Conservation (phyloP, 306 rosid genomes). For the Quercus dentata region DNA sequence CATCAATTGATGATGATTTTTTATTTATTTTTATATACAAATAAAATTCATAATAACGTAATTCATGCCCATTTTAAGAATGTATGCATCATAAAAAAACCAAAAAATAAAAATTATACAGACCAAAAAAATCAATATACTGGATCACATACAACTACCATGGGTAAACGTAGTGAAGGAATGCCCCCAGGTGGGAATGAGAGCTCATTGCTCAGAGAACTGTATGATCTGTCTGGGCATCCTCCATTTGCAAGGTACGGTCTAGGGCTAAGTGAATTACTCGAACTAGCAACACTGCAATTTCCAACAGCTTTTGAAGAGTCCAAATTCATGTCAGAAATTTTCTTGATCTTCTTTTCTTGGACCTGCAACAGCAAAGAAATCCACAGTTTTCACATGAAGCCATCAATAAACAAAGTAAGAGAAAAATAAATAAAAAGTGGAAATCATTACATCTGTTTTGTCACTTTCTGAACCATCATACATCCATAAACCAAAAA, state of each 20-base stretch:
- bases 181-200: conserved; percentile 80
- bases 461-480: neutral
- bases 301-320: conserved; percentile 68
- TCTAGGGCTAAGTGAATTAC: conserved; percentile 58
- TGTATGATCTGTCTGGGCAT: conserved; percentile 49
- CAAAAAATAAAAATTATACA: neutral
- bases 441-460: neutral
- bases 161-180: conserved; percentile 71
- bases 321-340: conserved; percentile 84
- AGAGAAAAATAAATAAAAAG: conserved; percentile 8
- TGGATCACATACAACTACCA: conserved; percentile 66
- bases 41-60: neutral
- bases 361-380: conserved; percentile 60
- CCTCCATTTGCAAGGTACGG: conserved; percentile 82
- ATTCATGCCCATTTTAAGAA: neutral
- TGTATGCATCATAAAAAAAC: neutral
- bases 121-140: neutral
- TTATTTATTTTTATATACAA: no score
- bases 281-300: conserved; percentile 82
- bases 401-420: conserved; percentile 15
- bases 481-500: neutral
- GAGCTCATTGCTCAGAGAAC: conserved; percentile 54
- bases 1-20: no score
- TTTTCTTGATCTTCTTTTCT: conserved; percentile 96
- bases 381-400: conserved; percentile 14